Conservation (phyloP, 805 yeast species). For the Ogataea salicorniae region DNA sequence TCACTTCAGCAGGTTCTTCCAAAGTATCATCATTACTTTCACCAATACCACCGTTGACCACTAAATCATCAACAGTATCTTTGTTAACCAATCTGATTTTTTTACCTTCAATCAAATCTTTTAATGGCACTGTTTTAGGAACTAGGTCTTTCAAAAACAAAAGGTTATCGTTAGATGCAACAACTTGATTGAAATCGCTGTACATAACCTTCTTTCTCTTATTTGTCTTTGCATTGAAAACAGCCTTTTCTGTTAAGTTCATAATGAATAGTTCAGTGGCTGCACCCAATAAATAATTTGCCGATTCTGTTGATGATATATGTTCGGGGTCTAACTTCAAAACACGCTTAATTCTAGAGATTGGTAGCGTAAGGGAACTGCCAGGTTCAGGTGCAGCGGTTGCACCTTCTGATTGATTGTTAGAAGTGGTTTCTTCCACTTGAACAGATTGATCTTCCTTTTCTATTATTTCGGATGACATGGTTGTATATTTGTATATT, state of each 20-base stretch:
- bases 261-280: constrained; percentile 74
- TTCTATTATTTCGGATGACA: not conserved
- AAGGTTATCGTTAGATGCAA: constrained; percentile 51
- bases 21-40: constrained; percentile 10
- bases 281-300: constrained; percentile 70
- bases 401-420: constrained; percentile 11
- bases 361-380: constrained; percentile 39
- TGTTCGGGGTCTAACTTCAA: constrained; percentile 75
- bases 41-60: constrained; percentile 7
- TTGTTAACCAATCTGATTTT: constrained; percentile 27
- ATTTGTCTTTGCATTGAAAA: constrained; percentile 56
- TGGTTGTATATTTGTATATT: not conserved
- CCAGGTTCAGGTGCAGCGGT: constrained; percentile 2
- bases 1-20: not conserved
- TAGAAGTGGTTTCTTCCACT: not conserved
- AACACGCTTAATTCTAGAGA: constrained; percentile 64
- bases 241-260: constrained; percentile 66
- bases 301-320: constrained; percentile 58
- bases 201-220: constrained; percentile 67
- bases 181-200: constrained; percentile 64
- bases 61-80: constrained; percentile 4
- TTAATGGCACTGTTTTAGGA: constrained; percentile 53
- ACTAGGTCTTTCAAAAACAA: constrained; percentile 61
- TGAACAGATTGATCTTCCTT: not conserved
- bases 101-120: constrained; percentile 41